Percentiles rank a stretch among this genome's conserved stretches.
phyloP scores from a whole-genome alignment of 257 asterid genomes.

The Jasminum sambac region DNA sequence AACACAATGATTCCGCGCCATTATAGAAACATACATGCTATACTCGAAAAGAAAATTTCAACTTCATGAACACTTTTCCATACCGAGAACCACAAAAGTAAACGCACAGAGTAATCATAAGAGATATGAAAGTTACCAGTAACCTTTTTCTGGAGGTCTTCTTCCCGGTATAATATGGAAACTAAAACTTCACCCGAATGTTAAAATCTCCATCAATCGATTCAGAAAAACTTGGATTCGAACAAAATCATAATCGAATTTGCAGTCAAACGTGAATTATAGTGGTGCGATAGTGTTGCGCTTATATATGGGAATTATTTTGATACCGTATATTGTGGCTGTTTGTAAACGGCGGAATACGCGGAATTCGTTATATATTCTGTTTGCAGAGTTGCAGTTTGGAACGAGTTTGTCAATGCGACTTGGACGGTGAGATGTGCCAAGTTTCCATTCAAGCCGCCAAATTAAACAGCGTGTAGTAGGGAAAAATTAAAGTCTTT shows the following conservation, averaged over 20 bases:
- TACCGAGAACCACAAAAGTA: not conserved
- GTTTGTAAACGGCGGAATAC: not conserved
- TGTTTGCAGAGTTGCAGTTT: not conserved
- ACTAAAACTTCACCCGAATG: not conserved
- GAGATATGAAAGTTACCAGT: not conserved
- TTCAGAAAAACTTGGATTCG: not conserved
- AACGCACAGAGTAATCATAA: not conserved
- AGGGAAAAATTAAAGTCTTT: too few relatives aligned
- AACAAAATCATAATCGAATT: not conserved
- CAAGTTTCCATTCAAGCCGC: not conserved
- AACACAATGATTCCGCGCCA: not conserved
- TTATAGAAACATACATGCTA: not conserved
- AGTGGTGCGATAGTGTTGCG: not conserved
- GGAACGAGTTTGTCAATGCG: not conserved
- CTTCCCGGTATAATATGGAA: not conserved
- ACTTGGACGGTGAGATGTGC: slow-evolving; percentile 14
- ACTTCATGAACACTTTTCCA: not conserved
- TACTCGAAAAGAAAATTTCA: not conserved
- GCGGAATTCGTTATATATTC: not conserved
- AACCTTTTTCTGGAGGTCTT: not conserved
- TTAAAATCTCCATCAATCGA: not conserved
- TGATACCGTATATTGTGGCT: not conserved
- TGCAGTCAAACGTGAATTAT: not conserved
- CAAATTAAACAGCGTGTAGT: not conserved
- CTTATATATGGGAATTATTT: not conserved